Base-by-base conservation (phyloP, 768 basidiomycete genomes). In the Piloderma croceum region DNA sequence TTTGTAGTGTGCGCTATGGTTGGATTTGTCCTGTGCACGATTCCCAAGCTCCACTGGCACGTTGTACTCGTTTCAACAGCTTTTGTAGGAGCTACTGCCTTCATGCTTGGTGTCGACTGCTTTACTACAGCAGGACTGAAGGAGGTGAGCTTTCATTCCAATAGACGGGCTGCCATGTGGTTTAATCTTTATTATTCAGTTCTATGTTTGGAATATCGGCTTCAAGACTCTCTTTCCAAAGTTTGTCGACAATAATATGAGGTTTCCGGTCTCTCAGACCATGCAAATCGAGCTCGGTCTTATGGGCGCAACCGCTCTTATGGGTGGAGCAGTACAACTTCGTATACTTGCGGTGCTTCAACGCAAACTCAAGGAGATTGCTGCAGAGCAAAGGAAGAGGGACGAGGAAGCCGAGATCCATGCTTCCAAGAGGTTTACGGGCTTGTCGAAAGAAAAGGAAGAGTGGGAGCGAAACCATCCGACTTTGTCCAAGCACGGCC, bases 201-300 rank as follows among this genome's bases (percentile, higher is more conserved):
- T 96, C 65, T 97, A 96, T 63, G 69, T 96, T 37, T 96, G 87
- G 81, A 98, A 96, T 59, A 68, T 98, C 38, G 94, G 94, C 29
- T 96, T 92, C 65, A 71, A 67, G 2, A 53, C 66, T 4, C 63
- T 97, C 21, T 97, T 92, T 61, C 80, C 86, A 7, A 87, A 85
- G 51, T 91, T 81, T 50, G 64, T 71, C 17, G 62, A 67, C 38
- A 73, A 79, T 51, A 69, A 74, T 44, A 86, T 87, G 43, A 64
- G 74, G 37, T 93, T 87, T 56, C 90, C 91, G 22, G 79, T 93
- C 38, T 76, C 85, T 4, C 90, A 92, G 56, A 81, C 81, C 6
- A 94, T 93, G 90, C 74, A 88, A 57, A 91, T 97, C 43, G 93
- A 96, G 56, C 73, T 97, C 22, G 93, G 91, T 21, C 75, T 96